Evolutionary conservation across 768 basidiomycete species (phyloP).

Genomic region (Rhizopogon salebrosus): DNA sequence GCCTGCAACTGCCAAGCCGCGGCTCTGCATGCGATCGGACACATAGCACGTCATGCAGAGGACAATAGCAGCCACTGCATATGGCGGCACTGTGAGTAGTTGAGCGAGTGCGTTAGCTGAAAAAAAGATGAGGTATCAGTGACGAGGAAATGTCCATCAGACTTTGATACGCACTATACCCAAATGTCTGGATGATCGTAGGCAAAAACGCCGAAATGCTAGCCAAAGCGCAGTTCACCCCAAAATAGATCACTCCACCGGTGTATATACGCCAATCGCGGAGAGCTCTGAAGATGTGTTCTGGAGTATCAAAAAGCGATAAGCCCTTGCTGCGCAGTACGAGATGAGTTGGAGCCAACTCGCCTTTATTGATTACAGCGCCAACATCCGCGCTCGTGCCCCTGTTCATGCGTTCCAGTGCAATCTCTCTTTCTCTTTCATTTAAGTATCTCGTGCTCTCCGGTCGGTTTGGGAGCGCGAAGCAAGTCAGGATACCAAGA

Average conservation of each 20-base stretch:
- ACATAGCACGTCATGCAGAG: conserved; percentile 51
- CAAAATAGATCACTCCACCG: conserved; percentile 74
- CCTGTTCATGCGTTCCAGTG: conserved; percentile 62
- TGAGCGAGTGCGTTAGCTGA: conserved; percentile 63
- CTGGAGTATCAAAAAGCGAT: conserved; percentile 27
- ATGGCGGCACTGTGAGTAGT: conserved; percentile 77
- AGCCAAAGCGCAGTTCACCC: conserved; percentile 70
- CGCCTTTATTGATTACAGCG: conserved; percentile 58
- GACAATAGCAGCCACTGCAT: conserved; percentile 65
- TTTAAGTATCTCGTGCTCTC: conserved; percentile 61
- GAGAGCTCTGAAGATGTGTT: conserved; percentile 58
- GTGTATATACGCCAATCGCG: conserved; percentile 67
- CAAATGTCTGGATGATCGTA: conserved; percentile 72
- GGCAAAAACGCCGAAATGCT: conserved; percentile 81
- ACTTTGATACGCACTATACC: conserved; percentile 49
- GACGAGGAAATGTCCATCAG: background rate
- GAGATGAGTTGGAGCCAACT: conserved; percentile 2
- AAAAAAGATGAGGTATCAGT: background rate
- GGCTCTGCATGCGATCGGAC: conserved; percentile 63
- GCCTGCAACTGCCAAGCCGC: conserved; percentile 36
- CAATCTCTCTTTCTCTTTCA: conserved; percentile 49
- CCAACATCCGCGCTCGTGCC: conserved; percentile 63
- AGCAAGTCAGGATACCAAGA: conserved; percentile 51
- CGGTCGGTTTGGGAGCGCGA: conserved; percentile 64
- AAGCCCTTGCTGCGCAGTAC: background rate